A percentile compares a stretch with the other conserved stretches of the same genome.
These are phyloP conservation scores for Eutrema yunnanense DNA, from an alignment of 345 rosid genomes.

Conservation along the genomic window DNA sequence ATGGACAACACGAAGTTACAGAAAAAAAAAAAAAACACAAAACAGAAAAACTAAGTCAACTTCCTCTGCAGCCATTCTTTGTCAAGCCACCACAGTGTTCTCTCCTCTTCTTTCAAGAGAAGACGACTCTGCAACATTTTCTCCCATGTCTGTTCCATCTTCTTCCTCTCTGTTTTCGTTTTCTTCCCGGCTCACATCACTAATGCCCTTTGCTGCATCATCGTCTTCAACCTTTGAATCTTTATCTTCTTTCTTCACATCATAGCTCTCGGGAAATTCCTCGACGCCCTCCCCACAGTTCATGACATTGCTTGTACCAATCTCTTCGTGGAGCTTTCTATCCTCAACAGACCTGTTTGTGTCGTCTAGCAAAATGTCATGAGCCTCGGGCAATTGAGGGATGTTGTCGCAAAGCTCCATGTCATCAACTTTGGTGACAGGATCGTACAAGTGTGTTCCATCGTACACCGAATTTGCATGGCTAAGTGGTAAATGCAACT, in stretches of 20 bases:
- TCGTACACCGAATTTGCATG: conserved; percentile 37
- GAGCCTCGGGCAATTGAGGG: conserved; percentile 25
- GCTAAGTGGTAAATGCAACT: conserved; percentile 34
- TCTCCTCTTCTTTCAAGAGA: conserved; percentile 29
- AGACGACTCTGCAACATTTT: conserved; percentile 19
- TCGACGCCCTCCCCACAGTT: conserved; percentile 17
- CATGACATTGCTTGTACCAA: conserved; percentile 22
- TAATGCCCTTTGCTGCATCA: conserved; percentile 3
- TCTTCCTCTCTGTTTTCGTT: conserved; percentile 19
- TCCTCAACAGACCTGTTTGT: conserved; percentile 25
- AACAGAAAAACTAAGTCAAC: conserved; percentile 9
- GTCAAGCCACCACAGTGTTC: conserved; percentile 20
- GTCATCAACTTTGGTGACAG: conserved; percentile 37
- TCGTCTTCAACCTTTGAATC: conserved; percentile 29
- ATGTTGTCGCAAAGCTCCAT: conserved; percentile 37
- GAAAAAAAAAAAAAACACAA: not conserved
- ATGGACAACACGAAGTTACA: not conserved
- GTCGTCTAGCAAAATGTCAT: conserved; percentile 22
- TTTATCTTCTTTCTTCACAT: conserved; percentile 32
- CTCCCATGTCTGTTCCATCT: conserved; percentile 22
- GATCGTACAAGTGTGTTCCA: conserved; percentile 32
- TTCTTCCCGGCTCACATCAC: conserved; percentile 17
- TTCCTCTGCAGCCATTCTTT: conserved; percentile 6
- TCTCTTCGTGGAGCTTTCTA: too few species aligned
- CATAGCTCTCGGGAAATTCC: conserved; percentile 29